Evolutionary conservation across 257 asterid species (phyloP), one percentile per base, ranked within the genome.

Genomic region (Agastache rugosa): DNA sequence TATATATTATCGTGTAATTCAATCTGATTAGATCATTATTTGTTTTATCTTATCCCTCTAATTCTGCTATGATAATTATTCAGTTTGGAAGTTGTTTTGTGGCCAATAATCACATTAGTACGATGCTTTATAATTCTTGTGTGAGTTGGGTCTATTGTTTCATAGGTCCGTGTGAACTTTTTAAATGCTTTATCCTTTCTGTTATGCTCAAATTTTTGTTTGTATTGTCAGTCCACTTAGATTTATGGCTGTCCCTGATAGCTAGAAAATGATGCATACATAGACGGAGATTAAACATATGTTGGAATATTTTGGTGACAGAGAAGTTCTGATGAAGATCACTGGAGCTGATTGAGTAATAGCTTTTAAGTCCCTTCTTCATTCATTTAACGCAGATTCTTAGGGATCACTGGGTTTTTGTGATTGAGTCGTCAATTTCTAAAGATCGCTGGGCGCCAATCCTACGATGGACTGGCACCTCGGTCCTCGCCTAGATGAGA

Each of bases 11-110:
- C n/a, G 12, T 2, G 22, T 47, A 22, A 11, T 14, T 48, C 47
- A 20, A 11, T 62, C 47, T 31, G 31, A 29, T 50, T 68, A 0
- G n/a, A 66, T 25, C 22, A 45, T 47, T 45, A 61, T 45, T 50
- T 37, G 59, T 56, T 55, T 42, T 51, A 20, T 14, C 9, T 54
- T 16, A 25, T 11, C 65, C 54, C 25, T 53, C 41, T 35, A 11
- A 19, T 11, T 53, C 37, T 53, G 53, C 37, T 69, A 39, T 53
- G 47, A 34, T 19, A 69, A 54, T 44, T 67, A 45, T 65, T 56
- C 6, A 25, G 3, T 55, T 20, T 27, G 47, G 10, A 5, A 27
- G 23, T 20, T 47, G 29, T 62, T 47, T 72, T 62, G 39, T 14
- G 63, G 42, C 35, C 4, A 31, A 17, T 35, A 31, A 20, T 10